Conservation (phyloP, 1,139 yeast genomes). For the Taphrina populina region DNA sequence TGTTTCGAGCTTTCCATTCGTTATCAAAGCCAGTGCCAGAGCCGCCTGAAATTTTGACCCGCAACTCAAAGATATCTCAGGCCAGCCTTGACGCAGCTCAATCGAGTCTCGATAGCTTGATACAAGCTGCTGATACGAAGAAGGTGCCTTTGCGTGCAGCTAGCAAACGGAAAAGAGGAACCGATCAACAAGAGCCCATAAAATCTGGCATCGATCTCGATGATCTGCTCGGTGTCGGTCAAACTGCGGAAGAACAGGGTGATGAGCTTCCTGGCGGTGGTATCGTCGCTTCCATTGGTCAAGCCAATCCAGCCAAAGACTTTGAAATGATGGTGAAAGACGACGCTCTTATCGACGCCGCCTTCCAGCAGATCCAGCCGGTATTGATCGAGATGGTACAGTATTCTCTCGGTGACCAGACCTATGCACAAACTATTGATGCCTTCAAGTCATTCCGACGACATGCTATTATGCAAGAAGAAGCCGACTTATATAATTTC, state of each 20-base stretch:
- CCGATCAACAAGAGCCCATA: constrained; percentile 34
- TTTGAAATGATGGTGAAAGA: constrained; percentile 22
- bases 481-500: constrained; percentile 34
- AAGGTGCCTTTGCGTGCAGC: constrained; percentile 35
- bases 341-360: constrained; percentile 28
- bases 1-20: constrained; percentile 43
- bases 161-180: constrained; percentile 35
- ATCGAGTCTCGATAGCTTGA: neutral
- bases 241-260: neutral
- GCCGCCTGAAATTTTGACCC: constrained; percentile 1
- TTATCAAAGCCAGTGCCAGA: constrained; percentile 36
- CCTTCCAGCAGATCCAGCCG: constrained; percentile 26
- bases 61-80: constrained; percentile 2
- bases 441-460: constrained; percentile 31
- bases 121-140: constrained; percentile 39
- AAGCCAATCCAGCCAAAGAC: constrained; percentile 21
- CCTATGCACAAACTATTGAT: constrained; percentile 10
- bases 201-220: constrained; percentile 39
- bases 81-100: neutral
- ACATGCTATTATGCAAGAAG: constrained; percentile 37
- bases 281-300: constrained; percentile 22
- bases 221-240: constrained; percentile 34
- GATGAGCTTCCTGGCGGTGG: neutral
- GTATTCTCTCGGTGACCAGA: constrained; percentile 17
- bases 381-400: constrained; percentile 16